Conservation (phyloP, 73 alveolate genomes). For the Paramecium bursaria region DNA sequence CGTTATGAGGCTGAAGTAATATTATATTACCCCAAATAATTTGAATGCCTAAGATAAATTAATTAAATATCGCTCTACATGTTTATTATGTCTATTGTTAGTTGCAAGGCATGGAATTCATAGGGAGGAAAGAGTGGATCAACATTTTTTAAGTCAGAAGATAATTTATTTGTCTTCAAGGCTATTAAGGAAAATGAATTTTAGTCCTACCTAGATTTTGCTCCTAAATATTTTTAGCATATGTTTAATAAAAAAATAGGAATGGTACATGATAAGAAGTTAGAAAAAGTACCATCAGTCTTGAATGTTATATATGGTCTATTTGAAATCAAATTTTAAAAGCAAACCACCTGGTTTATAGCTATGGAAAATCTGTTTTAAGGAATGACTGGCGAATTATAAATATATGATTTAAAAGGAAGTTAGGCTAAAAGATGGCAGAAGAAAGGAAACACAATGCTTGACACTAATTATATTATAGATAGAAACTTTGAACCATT, state of each 20-base stretch:
- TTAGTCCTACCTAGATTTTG: neutral
- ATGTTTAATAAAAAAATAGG: neutral
- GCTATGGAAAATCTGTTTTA: constrained; percentile 59
- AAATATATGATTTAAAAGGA: constrained; percentile 50
- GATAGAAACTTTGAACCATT: constrained; percentile 54
- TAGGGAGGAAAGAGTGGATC: constrained; percentile 58
- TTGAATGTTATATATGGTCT: constrained; percentile 49
- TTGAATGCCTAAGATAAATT: constrained; percentile 41
- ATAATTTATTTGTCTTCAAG: constrained; percentile 41
- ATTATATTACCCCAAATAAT: constrained; percentile 39
- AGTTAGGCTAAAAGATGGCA: constrained; percentile 64
- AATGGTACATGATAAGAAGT: too few species aligned
- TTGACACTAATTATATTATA: constrained; percentile 36
- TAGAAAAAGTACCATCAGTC: neutral
- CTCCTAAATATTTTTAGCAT: constrained; percentile 58
- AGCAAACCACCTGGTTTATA: neutral
- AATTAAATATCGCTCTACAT: neutral
- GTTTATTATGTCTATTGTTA: constrained; percentile 33
- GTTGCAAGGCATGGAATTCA: constrained; percentile 49
- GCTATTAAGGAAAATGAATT: constrained; percentile 54
- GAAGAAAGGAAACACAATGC: neutral
- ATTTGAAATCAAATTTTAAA: constrained; percentile 17
- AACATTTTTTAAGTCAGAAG: constrained; percentile 37
- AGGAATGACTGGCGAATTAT: neutral
- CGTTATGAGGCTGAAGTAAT: too few species aligned